Evolutionary conservation across 208 protist genomes (phyloP), one percentile per base, ranked within the genome.

Genomic region (Crithidia fasciculata): DNA sequence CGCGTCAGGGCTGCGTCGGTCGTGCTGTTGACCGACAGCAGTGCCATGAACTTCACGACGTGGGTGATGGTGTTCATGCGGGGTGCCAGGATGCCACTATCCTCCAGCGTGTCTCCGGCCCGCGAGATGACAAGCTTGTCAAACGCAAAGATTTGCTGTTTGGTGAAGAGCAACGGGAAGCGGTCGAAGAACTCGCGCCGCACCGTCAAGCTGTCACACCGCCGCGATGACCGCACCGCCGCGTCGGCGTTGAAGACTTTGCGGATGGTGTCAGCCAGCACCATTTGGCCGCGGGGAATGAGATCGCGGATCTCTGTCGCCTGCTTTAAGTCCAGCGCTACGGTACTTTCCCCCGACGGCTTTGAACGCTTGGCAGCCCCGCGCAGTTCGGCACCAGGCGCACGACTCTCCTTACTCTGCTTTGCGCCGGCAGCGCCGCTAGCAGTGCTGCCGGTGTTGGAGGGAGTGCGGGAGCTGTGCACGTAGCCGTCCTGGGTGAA

Each of bases 41-140:
- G 74, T 0, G 91, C 90, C 39, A 96, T 86, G 40, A 85, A 80
- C 73, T 91, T 90, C 19, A 97, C 40, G 2, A 96, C 53, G 18
- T 82, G 83, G 3, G 58, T 60, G 4, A 95, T 63, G 12, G 43
- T 81, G 3, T 70, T 57, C 8, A 88, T 74, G 18, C 69, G 82
- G 18, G 87, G 86, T 15, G 82, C 77, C 43, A 92, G 60, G 8
- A 87, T 9, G 12, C 84, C 50, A 12, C 66, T 52, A 13, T 81
- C 68, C 28, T 80, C 82, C 12, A 81, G 62, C 2, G 54, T 18
- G 4, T 59, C 78, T 19, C 76, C 76, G 3, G 63, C 52, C 0
- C 86, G 80, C 4, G 82, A 85, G 6, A 95, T 64, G 43, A 94
- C 63, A 2, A 83, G 47, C 36, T 66, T 65, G 54, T 72, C 61